Evolutionary conservation across 2,329 filamentous ascomycete genomes (phyloP).

Genomic region (Pseudocercospora crystallina): DNA sequence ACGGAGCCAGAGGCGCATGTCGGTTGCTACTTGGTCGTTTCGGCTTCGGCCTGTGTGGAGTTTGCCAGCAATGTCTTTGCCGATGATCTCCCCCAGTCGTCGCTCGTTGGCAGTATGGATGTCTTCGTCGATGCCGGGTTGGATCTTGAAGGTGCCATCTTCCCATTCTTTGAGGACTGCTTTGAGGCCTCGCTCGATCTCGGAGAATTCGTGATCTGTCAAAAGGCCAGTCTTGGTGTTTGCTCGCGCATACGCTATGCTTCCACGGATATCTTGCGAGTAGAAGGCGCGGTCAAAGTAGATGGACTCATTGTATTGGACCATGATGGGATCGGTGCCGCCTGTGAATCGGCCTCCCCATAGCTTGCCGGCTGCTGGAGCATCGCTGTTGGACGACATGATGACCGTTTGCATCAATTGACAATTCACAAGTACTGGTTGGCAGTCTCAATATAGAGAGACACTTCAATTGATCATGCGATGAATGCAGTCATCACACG

Average conservation of each 20-base stretch:
- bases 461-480: too few species aligned
- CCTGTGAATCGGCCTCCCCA: conserved; percentile 66
- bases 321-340: conserved; percentile 82
- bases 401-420: neutral
- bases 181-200: conserved; percentile 70
- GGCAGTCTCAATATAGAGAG: too few species aligned
- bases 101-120: conserved; percentile 58
- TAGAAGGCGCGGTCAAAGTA: conserved; percentile 76
- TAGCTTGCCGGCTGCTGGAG: conserved; percentile 47
- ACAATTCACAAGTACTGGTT: too few species aligned
- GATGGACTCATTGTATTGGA: conserved; percentile 78
- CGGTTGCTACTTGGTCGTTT: conserved; percentile 87
- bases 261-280: conserved; percentile 76
- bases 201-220: conserved; percentile 67
- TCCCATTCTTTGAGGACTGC: conserved; percentile 55
- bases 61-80: conserved; percentile 81
- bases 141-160: conserved; percentile 45
- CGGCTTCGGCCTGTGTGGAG: conserved; percentile 83
- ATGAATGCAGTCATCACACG: too few species aligned
- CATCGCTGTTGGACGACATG: conserved; percentile 22
- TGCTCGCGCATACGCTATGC: conserved; percentile 77
- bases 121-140: conserved; percentile 52
- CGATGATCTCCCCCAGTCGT: conserved; percentile 73
- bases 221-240: conserved; percentile 76
- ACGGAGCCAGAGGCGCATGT: conserved; percentile 87